These are phyloP conservation scores for Neurospora sp. DNA, from an alignment of 495 filamentous ascomycete genomes.

Conservation along the genomic window DNA sequence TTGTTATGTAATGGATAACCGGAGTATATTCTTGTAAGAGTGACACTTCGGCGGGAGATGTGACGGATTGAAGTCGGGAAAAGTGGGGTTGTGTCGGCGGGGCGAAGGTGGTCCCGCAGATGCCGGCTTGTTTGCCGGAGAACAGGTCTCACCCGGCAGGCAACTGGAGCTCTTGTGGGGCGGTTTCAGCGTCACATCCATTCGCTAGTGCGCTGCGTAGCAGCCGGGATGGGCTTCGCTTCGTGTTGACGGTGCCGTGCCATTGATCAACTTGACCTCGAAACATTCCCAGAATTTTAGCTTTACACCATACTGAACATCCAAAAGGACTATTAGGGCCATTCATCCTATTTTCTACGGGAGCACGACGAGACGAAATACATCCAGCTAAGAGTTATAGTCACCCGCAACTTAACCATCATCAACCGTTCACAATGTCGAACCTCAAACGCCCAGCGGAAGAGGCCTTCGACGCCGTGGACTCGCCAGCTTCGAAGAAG, in stretches of 20 bases:
- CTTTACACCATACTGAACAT: not conserved
- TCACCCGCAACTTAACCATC: not conserved
- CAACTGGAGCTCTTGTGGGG: not conserved
- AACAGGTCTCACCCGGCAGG: not conserved
- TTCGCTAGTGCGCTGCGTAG: not conserved
- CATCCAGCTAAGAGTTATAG: too few species aligned
- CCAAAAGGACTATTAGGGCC: not conserved
- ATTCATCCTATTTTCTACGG: not conserved
- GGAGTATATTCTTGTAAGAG: not conserved
- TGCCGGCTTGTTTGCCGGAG: not conserved
- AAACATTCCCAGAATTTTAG: not conserved
- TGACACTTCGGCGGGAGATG: not conserved
- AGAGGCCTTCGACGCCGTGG: constrained; percentile 59
- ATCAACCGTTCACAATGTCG: not conserved
- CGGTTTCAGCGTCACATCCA: not conserved
- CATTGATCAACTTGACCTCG: not conserved
- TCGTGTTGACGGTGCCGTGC: not conserved
- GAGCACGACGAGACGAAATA: not conserved
- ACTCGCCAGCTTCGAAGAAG: constrained; percentile 69
- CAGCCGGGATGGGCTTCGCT: not conserved
- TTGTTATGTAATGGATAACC: not conserved
- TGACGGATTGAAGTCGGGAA: not conserved
- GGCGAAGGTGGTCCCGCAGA: not conserved
- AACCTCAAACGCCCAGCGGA: constrained; percentile 75
- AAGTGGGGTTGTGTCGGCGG: not conserved